Percentiles rank a stretch among this genome's conserved stretches.
phyloP scores from a whole-genome alignment of 352 stramenopile species.

The Phytophthora palmivora region DNA sequence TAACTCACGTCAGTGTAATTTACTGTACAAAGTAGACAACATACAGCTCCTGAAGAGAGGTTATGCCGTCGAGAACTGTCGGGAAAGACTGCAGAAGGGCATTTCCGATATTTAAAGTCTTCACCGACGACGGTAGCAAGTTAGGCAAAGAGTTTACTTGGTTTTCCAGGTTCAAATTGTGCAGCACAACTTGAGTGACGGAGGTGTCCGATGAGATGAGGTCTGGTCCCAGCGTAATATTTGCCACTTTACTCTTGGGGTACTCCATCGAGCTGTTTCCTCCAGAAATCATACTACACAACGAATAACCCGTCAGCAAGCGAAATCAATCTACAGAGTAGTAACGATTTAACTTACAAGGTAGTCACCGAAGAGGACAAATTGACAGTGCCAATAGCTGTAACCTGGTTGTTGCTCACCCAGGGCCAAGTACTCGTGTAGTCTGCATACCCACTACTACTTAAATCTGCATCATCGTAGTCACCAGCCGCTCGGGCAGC shows the following conservation, averaged over 20 bases:
- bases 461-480: slow-evolving; percentile 3
- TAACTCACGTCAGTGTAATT: background rate
- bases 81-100: slow-evolving; percentile 32
- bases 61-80: slow-evolving; percentile 16
- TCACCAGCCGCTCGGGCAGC: slow-evolving; percentile 10
- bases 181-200: slow-evolving; percentile 36
- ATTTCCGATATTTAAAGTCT: slow-evolving; percentile 38
- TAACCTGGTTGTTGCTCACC: slow-evolving; percentile 38
- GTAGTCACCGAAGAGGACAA: slow-evolving; percentile 30
- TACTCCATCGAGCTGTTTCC: slow-evolving; percentile 26
- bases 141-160: slow-evolving; percentile 16
- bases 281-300: slow-evolving; percentile 32
- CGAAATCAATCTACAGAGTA: background rate
- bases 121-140: slow-evolving; percentile 25
- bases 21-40: background rate
- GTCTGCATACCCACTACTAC: slow-evolving; percentile 20
- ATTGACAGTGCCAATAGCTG: slow-evolving; percentile 27
- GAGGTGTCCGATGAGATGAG: slow-evolving; percentile 26
- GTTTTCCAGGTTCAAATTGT: slow-evolving; percentile 29
- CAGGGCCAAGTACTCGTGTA: slow-evolving; percentile 32
- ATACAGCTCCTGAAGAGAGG: slow-evolving; percentile 30
- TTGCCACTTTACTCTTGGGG: slow-evolving; percentile 42
- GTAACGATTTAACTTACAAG: slow-evolving; percentile 22
- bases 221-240: slow-evolving; percentile 25
- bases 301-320: background rate